Evolutionary conservation across 169 alveolate genomes (phyloP), one percentile per base, ranked within the genome.

Genomic region (Plasmodium berghei): DNA sequence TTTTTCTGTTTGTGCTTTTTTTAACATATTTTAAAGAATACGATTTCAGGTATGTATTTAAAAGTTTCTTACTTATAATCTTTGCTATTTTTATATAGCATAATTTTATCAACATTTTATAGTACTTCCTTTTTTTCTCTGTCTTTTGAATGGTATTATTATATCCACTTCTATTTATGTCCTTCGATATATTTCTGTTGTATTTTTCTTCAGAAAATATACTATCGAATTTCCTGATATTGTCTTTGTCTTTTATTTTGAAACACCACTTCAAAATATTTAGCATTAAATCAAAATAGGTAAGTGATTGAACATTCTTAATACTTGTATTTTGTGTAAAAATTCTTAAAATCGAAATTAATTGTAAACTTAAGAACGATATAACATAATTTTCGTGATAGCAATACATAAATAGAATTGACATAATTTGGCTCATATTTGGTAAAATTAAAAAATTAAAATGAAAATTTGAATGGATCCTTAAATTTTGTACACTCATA

Each of bases 361-460:
- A 74, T 34, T 86, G 91, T 55, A 86, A 52, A 59, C 91, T 86
- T 34, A 86, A 73, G 49, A 86, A 86, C 1, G 91, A 69, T 56
- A 86, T 74, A 46, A 34, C 74, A 71, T 24, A 58, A 12, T 86
- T 52, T 26, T 73, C 58, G 55, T 86, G 87, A 55, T 45, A 58
- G 55, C 74, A 59, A 54, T 86, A 86, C 63, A 66, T 72, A 70
- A 86, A 86, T 55, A 86, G 58, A 3, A 72, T 74, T 14, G 85
- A 55, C 48, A 86, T 48, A 45, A 86, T 54, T 61, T 63, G 70
- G 48, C 59, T 72, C 67, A 86, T 86, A 48, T 63, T 56, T 18
- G 91, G 91, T 62, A 86, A 71, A n/a, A 34, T 87, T 26, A 86
- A 69, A 73, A 34, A 86, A 61, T 86, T 86, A 34, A 34, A 86